Evolutionary conservation across 345 rosid genomes (phyloP), one percentile per base, ranked within the genome.

Genomic region (Sonneratia alba): DNA sequence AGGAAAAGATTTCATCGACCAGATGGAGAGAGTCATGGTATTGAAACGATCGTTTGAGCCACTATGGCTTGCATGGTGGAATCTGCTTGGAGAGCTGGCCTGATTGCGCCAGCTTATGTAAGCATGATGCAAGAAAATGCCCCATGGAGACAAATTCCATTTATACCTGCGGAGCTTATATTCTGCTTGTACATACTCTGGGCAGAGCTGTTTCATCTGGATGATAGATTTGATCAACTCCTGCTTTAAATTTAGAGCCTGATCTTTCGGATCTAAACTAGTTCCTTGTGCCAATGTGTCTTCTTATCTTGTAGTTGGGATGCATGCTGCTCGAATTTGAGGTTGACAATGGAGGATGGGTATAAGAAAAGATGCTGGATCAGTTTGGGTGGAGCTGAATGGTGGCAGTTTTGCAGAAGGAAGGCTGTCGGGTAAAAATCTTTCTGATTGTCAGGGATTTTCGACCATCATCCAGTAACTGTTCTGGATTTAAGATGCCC

Each of bases 51-150:
- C 78, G 32, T 72, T 72, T 66, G 80, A 77, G 71, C n/a, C 83
- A 77, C 34, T 75, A 80, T 55, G 81, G 84, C 9, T n/a, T 78
- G 81, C 68, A 75, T 78, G 79, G 79, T 78, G 43, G 81, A n/a
- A 81, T 74, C 21, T 81, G 69, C 78, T 75, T 67, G 84, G 79
- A 66, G 84, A 70, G 74, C 81, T 62, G 81, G 81, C 24, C 71
- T 81, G 77, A 78, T 78, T 18, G 72, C 78, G 51, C 70, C 72
- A 48, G 81, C 79, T 70, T 69, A 70, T 24, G 38, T n/a, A n/a
- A 11, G 27, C n/a, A 63, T 81, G 47, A 76, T 78, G n/a, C 51
- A 69, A 70, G 68, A 68, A 55, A 59, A 81, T 78, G 79, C n/a
- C 79, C 81, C 21, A 73, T 56, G 79, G 74, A 75, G 36, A 79